phyloP scores from a whole-genome alignment of 768 basidiomycete species.

The Naematelia aurantialba region DNA sequence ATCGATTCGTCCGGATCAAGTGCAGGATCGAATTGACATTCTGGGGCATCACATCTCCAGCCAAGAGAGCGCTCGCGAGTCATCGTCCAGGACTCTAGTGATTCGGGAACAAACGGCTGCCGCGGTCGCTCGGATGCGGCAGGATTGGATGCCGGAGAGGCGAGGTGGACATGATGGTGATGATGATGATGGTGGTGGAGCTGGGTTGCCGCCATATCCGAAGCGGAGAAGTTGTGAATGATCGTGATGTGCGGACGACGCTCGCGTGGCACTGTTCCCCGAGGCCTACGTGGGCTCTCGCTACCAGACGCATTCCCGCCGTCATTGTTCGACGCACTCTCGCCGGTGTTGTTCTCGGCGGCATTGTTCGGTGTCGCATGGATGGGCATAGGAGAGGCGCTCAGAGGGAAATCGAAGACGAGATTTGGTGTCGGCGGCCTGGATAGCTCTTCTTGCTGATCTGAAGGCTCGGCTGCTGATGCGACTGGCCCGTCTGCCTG shows the following conservation, averaged over 20 bases:
- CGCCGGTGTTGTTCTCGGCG: too few relatives aligned
- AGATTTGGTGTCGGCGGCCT: not conserved
- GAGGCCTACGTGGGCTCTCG: not conserved
- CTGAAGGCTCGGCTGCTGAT: not conserved
- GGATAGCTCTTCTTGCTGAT: not conserved
- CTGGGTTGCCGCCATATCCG: not conserved
- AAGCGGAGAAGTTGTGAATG: slow-evolving; percentile 9
- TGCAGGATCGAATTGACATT: slow-evolving; percentile 20
- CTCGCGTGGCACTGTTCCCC: not conserved
- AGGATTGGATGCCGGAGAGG: not conserved
- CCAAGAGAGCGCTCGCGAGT: slow-evolving; percentile 30
- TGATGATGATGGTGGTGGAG: slow-evolving; percentile 19
- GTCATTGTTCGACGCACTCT: not conserved
- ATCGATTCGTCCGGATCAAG: slow-evolving; percentile 11
- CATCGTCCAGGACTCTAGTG: slow-evolving; percentile 31
- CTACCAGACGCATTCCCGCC: not conserved
- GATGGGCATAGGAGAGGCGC: slow-evolving; percentile 3
- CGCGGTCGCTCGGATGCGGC: not conserved
- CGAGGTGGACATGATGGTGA: slow-evolving; percentile 5
- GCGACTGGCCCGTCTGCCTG: not conserved
- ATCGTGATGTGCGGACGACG: slow-evolving; percentile 13
- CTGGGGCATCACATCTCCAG: slow-evolving; percentile 38
- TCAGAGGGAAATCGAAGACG: not conserved
- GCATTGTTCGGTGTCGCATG: too few relatives aligned
- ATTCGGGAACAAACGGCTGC: slow-evolving; percentile 19